Percentiles rank a stretch among this genome's conserved stretches.
Conservation (phyloP, 345 rosid species). For the Trapa incisa region DNA sequence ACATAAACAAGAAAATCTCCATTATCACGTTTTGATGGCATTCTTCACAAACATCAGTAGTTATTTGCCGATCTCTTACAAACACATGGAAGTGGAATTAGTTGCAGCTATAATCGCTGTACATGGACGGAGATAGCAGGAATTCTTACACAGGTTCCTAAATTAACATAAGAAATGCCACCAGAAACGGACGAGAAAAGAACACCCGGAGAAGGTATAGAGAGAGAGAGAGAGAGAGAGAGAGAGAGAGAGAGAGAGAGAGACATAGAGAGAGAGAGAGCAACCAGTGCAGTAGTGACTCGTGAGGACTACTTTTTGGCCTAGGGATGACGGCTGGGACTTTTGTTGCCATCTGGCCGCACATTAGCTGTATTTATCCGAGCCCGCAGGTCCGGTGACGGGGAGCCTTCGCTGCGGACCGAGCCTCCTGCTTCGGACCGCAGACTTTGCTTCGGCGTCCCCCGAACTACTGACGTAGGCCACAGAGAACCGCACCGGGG, state of each 20-base stretch:
- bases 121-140: too few relatives aligned
- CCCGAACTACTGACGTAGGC: conserved; percentile 24
- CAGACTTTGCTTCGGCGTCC: conserved; percentile 2
- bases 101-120: too few relatives aligned
- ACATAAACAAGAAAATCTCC: background rate
- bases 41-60: background rate
- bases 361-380: background rate
- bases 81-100: background rate
- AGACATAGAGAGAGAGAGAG: too few relatives aligned
- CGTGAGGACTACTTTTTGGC: too few relatives aligned
- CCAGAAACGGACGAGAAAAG: too few relatives aligned
- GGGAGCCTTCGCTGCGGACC: conserved; percentile 13
- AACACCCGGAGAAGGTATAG: background rate
- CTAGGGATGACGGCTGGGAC: background rate
- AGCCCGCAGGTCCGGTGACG: background rate
- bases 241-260: background rate
- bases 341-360: conserved; percentile 2
- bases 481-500: too few relatives aligned
- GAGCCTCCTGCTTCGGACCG: conserved; percentile 35
- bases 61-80: background rate
- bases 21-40: background rate
- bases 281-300: too few relatives aligned
- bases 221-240: background rate
- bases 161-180: too few relatives aligned
- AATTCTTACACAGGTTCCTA: too few relatives aligned